A percentile compares a stretch with the other conserved stretches of the same genome.
phyloP scores from a whole-genome alignment of 2,329 filamentous ascomycete genomes.

The Didymella exigua region DNA sequence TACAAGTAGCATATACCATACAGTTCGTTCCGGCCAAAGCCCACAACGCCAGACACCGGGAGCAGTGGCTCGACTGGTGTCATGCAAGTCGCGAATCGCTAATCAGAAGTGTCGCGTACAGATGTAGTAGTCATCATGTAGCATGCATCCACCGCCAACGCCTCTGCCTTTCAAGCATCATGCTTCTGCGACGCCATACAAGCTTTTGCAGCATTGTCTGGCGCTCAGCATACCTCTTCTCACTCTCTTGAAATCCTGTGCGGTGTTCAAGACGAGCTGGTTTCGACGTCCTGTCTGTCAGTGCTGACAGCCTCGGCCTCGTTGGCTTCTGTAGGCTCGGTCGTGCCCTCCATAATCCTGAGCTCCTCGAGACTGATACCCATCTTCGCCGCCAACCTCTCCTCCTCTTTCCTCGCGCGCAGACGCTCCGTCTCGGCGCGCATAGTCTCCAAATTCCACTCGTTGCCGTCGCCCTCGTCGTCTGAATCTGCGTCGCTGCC shows the following conservation, averaged over 20 bases:
- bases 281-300: conserved; percentile 5
- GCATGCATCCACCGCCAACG: conserved; percentile 1
- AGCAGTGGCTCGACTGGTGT: conserved; percentile 17
- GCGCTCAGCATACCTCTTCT: conserved; percentile 12
- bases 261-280: conserved; percentile 10
- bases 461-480: conserved; percentile 66
- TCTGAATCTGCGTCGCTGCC: conserved; percentile 63
- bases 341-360: conserved; percentile 15
- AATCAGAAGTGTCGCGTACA: conserved; percentile 8
- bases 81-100: conserved; percentile 18
- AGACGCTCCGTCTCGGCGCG: conserved; percentile 83
- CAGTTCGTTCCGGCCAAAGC: conserved; percentile 1
- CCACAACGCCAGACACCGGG: conserved; percentile 18
- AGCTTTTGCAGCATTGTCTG: conserved; percentile 45
- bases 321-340: conserved; percentile 12
- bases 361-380: conserved; percentile 27
- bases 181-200: conserved; percentile 14
- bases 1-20: conserved; percentile 2
- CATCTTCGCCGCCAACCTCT: conserved; percentile 56
- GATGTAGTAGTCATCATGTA: background rate
- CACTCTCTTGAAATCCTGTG: background rate
- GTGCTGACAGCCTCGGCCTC: conserved; percentile 6
- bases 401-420: conserved; percentile 76
- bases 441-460: conserved; percentile 82
- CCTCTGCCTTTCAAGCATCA: background rate